Base-by-base conservation (phyloP, 345 rosid genomes). In the Rhodamnia rubescens region DNA sequence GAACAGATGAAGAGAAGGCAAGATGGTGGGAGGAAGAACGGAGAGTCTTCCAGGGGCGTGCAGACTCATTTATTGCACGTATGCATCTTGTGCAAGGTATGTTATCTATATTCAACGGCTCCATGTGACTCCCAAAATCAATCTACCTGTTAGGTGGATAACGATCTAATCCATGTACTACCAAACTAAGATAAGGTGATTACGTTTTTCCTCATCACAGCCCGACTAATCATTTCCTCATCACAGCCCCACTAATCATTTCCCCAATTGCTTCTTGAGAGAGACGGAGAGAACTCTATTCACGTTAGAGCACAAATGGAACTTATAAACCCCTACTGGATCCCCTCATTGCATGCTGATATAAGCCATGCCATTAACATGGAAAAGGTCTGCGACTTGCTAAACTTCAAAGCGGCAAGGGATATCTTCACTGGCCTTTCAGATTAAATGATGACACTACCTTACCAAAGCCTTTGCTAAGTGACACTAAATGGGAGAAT, bases 11-110 rank as follows among this genome's bases (percentile, higher is more conserved):
- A 87, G 92, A 93, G 85, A 94, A 91, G 84, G 89, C 87, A 20
- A 90, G 90, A 86, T 92, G 94, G 95, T 97, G 99, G 99, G 93
- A 93, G 78, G 93, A 97, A 84, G 99, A 97, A 85, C 91, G 99
- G 42, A 89, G 89, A 85, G 92, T 96, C 61, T 94, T 97, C 84
- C 89, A 81, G 86, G 98, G 98, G 61, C 93, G 99, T 84, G 94
- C 94, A 14, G 94, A 95, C 85, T 94, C 99, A 16, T 97, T 97
- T 84, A 95, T 97, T 85, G 98, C 98, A 42, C 91, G 97, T 69
- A 97, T 97, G 99, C 99, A 94, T 91, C 98, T 96, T 82, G 96
- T 97, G 49, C 99, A 97, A 95, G 99, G 99, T 97, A 91, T 40
- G 59, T 36, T 44, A 82, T 36, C 87, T 85, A 57, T 49, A 54